A percentile compares a stretch with the other conserved stretches of the same genome.
phyloP scores from a whole-genome alignment of 148 eudicot genomes.

The Arctostaphylos glauca region DNA sequence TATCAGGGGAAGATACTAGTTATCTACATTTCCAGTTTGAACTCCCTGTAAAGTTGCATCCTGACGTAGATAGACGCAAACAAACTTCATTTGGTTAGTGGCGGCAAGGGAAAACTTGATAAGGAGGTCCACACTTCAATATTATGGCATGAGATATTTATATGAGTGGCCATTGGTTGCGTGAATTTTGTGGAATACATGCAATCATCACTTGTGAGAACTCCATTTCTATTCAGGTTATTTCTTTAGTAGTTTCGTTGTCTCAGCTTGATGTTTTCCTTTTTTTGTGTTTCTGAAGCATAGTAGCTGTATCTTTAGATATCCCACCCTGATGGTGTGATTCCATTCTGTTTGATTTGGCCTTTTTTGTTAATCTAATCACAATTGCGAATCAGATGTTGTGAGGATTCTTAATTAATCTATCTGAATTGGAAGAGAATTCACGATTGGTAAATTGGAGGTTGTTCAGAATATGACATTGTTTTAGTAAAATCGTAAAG shows the following conservation, averaged over 20 bases:
- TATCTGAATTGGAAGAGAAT: neutral
- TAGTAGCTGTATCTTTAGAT: neutral
- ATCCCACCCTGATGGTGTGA: neutral
- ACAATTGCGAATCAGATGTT: neutral
- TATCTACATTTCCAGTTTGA: neutral
- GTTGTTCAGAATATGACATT: neutral
- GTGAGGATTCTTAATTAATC: neutral
- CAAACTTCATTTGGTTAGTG: neutral
- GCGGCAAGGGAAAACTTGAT: neutral
- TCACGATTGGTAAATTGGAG: neutral
- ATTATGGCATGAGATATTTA: neutral
- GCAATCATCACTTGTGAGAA: neutral
- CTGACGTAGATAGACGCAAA: neutral
- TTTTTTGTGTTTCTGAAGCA: neutral
- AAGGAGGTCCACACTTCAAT: neutral
- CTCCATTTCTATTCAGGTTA: neutral
- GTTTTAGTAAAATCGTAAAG: neutral
- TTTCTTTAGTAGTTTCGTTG: neutral
- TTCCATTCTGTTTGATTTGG: neutral
- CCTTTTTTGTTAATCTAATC: neutral
- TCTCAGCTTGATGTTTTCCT: neutral
- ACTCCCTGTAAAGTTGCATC: neutral
- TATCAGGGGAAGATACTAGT: neutral
- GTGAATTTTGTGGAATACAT: neutral
- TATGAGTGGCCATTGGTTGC: neutral